These are phyloP conservation scores for Niveomyces coronatus DNA, from an alignment of 2,329 filamentous ascomycete species.

Conservation along the genomic window DNA sequence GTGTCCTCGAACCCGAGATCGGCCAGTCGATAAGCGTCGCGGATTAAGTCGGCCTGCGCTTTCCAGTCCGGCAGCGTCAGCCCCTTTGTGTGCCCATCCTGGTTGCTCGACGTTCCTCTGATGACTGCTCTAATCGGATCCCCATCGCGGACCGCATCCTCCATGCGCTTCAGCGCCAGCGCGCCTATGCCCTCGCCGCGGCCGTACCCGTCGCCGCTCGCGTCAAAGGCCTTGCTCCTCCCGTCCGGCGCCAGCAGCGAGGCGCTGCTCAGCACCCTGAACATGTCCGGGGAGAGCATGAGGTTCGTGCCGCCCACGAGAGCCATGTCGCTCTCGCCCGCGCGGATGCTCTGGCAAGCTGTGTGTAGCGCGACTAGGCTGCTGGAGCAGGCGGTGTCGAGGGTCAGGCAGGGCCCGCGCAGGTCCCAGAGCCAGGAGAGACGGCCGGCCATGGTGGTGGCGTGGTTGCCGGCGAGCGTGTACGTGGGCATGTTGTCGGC, in stretches of 20 bases:
- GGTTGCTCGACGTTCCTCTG: constrained; percentile 35
- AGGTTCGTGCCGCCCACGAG: constrained; percentile 22
- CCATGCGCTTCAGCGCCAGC: constrained; percentile 42
- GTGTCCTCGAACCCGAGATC: constrained; percentile 13
- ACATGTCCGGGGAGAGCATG: neutral
- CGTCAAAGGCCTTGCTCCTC: constrained; percentile 29
- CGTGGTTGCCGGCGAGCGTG: too few relatives aligned
- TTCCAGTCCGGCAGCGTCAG: constrained; percentile 41
- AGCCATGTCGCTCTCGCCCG: constrained; percentile 31
- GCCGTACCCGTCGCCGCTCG: constrained; percentile 36
- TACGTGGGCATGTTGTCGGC: too few relatives aligned
- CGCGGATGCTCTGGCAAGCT: constrained; percentile 33
- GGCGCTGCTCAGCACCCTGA: constrained; percentile 30
- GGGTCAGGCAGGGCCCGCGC: too few relatives aligned
- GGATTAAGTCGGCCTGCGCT: constrained; percentile 28
- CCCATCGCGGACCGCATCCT: constrained; percentile 39
- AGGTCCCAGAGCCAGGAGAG: too few relatives aligned
- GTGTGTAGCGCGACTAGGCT: constrained; percentile 36
- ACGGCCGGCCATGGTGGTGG: too few relatives aligned
- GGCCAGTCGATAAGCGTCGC: constrained; percentile 16
- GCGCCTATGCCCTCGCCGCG: constrained; percentile 45
- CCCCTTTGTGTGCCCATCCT: constrained; percentile 42
- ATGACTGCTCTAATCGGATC: constrained; percentile 41
- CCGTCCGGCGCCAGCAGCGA: constrained; percentile 38
- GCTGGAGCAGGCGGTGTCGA: constrained; percentile 39